Percentiles rank a stretch among this genome's conserved stretches.
Evolutionary conservation across 2,329 filamentous ascomycete species (phyloP).

Genomic region (Chaetomiaceae sp.): DNA sequence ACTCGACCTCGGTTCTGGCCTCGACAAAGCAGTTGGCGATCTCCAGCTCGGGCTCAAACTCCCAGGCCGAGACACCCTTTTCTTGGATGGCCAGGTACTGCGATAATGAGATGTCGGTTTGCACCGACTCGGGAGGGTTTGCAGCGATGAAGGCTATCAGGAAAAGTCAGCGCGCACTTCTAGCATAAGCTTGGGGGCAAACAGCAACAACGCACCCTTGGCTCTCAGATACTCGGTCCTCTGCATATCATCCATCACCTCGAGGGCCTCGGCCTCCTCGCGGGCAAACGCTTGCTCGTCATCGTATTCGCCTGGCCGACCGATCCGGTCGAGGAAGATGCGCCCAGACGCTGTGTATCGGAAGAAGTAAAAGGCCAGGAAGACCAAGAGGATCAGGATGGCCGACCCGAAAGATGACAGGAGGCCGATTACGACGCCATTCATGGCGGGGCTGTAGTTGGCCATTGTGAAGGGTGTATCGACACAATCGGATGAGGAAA

Average conservation of each 20-base stretch:
- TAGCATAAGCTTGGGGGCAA: not conserved
- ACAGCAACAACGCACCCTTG: constrained; percentile 61
- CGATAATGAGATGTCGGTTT: constrained; percentile 94
- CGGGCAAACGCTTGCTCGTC: constrained; percentile 92
- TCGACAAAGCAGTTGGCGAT: constrained; percentile 99
- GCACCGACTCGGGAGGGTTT: constrained; percentile 90
- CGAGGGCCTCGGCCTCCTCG: constrained; percentile 92
- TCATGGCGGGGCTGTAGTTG: constrained; percentile 35
- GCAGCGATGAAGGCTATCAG: constrained; percentile 79
- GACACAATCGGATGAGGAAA: not conserved
- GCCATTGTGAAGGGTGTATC: constrained; percentile 17
- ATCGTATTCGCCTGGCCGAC: constrained; percentile 91
- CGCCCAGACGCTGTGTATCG: constrained; percentile 81
- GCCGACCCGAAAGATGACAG: constrained; percentile 92
- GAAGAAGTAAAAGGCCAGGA: constrained; percentile 87
- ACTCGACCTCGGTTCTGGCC: constrained; percentile 92
- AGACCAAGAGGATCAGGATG: constrained; percentile 72
- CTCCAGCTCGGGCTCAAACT: constrained; percentile 98
- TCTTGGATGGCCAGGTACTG: constrained; percentile 98
- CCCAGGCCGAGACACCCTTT: constrained; percentile 99
- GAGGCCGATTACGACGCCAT: constrained; percentile 89
- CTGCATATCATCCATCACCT: constrained; percentile 91
- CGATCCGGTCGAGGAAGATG: constrained; percentile 90
- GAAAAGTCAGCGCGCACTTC: constrained; percentile 5
- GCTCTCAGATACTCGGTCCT: constrained; percentile 87